Conservation (phyloP, 1,284 basidiomycete species). For the Papiliotrema fonsecae region DNA sequence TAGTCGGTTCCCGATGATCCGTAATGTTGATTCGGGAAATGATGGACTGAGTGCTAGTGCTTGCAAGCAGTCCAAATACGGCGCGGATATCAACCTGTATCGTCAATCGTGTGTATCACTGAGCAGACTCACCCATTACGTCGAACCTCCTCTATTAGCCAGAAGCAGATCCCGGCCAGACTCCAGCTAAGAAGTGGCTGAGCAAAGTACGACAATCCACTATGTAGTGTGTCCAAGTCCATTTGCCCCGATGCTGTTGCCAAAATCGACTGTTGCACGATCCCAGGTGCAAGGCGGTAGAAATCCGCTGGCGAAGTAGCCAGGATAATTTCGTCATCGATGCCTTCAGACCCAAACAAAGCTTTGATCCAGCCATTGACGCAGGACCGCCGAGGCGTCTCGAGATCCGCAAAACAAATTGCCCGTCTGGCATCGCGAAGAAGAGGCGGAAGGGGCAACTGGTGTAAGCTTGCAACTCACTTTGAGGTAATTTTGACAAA, state of each 20-base stretch:
- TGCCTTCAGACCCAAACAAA: conserved; percentile 47
- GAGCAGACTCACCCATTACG: conserved; percentile 37
- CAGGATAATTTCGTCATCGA: conserved; percentile 46
- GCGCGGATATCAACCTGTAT: conserved; percentile 29
- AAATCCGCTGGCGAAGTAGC: conserved; percentile 49
- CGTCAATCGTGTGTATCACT: neutral
- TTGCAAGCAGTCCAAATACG: conserved; percentile 45
- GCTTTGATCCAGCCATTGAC: conserved; percentile 46
- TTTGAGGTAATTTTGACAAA: conserved; percentile 8
- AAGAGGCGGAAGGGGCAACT: conserved; percentile 28
- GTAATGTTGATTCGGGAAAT: conserved; percentile 34
- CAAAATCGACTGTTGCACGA: conserved; percentile 51
- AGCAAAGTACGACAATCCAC: conserved; percentile 53
- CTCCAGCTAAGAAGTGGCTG: conserved; percentile 54
- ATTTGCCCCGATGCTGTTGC: conserved; percentile 50
- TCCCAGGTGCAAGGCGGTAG: conserved; percentile 48
- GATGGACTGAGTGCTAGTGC: conserved; percentile 34
- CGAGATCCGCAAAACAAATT: conserved; percentile 32
- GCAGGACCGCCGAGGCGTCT: conserved; percentile 32
- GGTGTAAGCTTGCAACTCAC: neutral
- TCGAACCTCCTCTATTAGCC: conserved; percentile 44
- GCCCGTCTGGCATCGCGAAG: conserved; percentile 35
- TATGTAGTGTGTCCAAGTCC: conserved; percentile 51
- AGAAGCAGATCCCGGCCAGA: conserved; percentile 50
- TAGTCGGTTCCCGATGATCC: conserved; percentile 24